phyloP scores from a whole-genome alignment of 805 yeast genomes.

The Cyberlindnera sargentensis region DNA sequence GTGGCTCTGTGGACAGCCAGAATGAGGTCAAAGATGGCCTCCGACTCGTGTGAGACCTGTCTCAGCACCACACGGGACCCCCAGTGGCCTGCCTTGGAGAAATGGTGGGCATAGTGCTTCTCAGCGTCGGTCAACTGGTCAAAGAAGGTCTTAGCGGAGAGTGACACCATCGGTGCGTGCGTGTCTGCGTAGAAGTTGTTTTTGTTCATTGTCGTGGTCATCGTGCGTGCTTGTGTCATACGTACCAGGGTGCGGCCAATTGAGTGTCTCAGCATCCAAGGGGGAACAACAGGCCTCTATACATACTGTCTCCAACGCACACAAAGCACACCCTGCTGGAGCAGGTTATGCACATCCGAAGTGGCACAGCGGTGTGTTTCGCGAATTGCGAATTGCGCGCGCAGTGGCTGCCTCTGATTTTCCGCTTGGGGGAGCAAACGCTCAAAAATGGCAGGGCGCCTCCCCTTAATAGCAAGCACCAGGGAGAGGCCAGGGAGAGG shows the following conservation, averaged over 20 bases:
- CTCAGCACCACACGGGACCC: constrained; percentile 77
- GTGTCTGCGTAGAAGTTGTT: constrained; percentile 41
- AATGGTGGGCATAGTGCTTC: constrained; percentile 73
- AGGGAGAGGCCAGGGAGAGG: not conserved
- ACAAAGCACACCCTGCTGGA: too few species aligned
- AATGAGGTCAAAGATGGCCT: constrained; percentile 64
- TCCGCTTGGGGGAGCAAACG: too few species aligned
- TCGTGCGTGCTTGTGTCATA: too few species aligned
- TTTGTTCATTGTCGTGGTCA: constrained; percentile 4
- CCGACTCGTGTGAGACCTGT: constrained; percentile 80
- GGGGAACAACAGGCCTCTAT: too few species aligned
- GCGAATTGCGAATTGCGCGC: too few species aligned
- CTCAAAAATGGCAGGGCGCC: too few species aligned
- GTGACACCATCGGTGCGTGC: constrained; percentile 62
- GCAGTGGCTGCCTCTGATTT: too few species aligned
- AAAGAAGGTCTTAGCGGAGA: constrained; percentile 65
- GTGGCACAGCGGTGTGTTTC: too few species aligned
- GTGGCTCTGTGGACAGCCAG: constrained; percentile 46
- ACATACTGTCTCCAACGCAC: too few species aligned
- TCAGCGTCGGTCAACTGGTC: constrained; percentile 52
- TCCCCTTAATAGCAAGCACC: not conserved
- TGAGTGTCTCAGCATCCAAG: too few species aligned
- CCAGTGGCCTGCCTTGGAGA: constrained; percentile 76
- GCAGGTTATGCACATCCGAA: too few species aligned
- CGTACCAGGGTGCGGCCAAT: too few species aligned